Conservation (phyloP, 2,329 filamentous ascomycete species). For the Alternaria tenuissima region DNA sequence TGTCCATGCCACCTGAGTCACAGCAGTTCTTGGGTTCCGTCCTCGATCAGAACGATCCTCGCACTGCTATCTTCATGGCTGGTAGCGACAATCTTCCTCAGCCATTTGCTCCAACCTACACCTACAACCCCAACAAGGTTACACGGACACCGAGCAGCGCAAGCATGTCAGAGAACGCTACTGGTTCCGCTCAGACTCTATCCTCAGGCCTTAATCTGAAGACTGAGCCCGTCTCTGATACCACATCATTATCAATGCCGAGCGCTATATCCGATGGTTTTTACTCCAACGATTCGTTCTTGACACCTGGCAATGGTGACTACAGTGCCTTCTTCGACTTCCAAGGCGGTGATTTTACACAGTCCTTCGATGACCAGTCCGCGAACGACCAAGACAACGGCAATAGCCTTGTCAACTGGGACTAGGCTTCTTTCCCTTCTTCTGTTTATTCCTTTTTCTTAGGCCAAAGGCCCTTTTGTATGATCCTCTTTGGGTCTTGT, state of each 20-base stretch:
- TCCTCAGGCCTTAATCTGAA: constrained; percentile 46
- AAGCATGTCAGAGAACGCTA: constrained; percentile 43
- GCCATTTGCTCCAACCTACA: constrained; percentile 52
- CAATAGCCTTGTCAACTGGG: constrained; percentile 37
- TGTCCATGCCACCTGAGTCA: constrained; percentile 60
- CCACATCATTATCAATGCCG: constrained; percentile 28
- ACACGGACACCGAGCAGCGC: constrained; percentile 28
- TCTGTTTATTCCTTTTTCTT: background rate
- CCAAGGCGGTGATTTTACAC: constrained; percentile 22
- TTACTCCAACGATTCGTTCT: constrained; percentile 25
- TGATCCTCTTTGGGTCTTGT: background rate
- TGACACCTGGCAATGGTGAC: constrained; percentile 33
- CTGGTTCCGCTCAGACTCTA: constrained; percentile 51
- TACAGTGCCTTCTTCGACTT: constrained; percentile 37
- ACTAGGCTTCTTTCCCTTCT: constrained; percentile 15
- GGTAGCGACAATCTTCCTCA: constrained; percentile 54
- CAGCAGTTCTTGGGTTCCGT: constrained; percentile 61
- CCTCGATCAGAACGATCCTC: constrained; percentile 56
- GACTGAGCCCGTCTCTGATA: constrained; percentile 19
- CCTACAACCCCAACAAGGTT: constrained; percentile 55
- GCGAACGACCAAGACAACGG: constrained; percentile 29
- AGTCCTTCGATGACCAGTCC: constrained; percentile 27
- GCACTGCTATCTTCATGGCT: constrained; percentile 57
- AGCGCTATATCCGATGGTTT: constrained; percentile 33
- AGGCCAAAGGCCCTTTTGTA: background rate